Evolutionary conservation across 2,329 filamentous ascomycete genomes (phyloP), one percentile per base, ranked within the genome.

Genomic region (Pseudomassariella vexata): DNA sequence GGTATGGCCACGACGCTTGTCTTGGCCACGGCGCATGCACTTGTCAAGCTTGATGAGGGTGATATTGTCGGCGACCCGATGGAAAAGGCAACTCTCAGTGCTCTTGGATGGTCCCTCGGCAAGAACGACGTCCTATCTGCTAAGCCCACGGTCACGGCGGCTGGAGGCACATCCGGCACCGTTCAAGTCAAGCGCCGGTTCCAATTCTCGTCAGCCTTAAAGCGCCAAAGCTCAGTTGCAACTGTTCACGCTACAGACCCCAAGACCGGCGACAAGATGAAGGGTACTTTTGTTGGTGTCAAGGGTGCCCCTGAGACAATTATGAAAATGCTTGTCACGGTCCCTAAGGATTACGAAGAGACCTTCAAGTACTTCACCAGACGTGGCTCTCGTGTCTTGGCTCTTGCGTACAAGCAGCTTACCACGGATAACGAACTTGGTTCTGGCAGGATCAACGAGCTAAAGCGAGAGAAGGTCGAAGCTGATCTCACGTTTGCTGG

Each of bases 301-400:
- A 98, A 98, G 66, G 92, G 92, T 55, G 92, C 92, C 6, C 92
- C 92, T 1, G 92, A 98, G 65, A 98, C 92, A 1, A 95, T 98
- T 50, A 80, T 86, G 59, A 89, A 85, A 54, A 95, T 95, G 85
- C 72, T 98, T 40, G 73, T 86, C 21, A 73, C 82, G 20, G 76
- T 87, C 8, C 92, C 92, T 6, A 70, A 78, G 2, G 79, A 94
- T 54, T 98, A 98, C 52, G 92, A 98, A 56, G 92, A 96, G 63
- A 98, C 92, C 0, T 98, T 80, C 75, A 98, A 96, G 62, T 87
- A 95, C 64, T 98, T 96, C 53, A 96, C 90, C 34, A 79, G 92
- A 42, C 94, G 94, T 48, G 92, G 92, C 47, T 94, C 88, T 25
- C 85, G 92, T 66, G 92, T 98, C 10, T 73, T 98, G 22, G 87